Evolutionary conservation across 2,329 filamentous ascomycete species (phyloP), one percentile per base, ranked within the genome.

Genomic region (Colletotrichum destructivum): DNA sequence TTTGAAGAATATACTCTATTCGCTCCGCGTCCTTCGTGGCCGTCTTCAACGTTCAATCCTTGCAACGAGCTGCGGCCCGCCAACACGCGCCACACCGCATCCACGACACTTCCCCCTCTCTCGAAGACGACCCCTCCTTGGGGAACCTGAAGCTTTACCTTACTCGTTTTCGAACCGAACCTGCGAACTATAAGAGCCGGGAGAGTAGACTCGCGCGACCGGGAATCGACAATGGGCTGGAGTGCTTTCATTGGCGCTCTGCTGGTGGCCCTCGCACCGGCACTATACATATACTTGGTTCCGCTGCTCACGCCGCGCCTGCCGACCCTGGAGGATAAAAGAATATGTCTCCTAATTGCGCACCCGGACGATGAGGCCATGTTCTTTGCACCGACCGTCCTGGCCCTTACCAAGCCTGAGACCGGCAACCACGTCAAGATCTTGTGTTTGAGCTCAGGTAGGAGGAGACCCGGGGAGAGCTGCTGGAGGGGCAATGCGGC

Each of bases 301-400:
- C 81, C 82, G 52, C 78, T 84, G n/a, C 81, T 86, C 52, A 82
- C 84, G 73, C 77, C 83, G 35, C 83, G 87, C 42, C 89, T 94
- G 76, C 93, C 94, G 4, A 88, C 85, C 55, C 85, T 98, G 74
- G 87, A 86, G 76, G 92, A 94, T 84, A 97, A 97, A 87, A 91
- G 94, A 78, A 94, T 99, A 79, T 93, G 94, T 80, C 89, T 99
- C 65, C 87, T 99, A 66, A 98, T 99, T 78, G 96, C 96, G 26
- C 96, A 99, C 84, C 96, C 96, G 0, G 96, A 99, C 83, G 96
- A 99, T 79, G 96, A 99, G 85, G 96, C 96, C 81, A 99, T 99
- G 96, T 99, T 99, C 87, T 99, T 99, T 83, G 91, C 95, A 74
- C 96, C 96, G 0, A 93, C 94, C 0, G 87, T 98, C 16, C 88